phyloP scores from a whole-genome alignment of 2,329 filamentous ascomycete species.

The Endocalyx cinctus region DNA sequence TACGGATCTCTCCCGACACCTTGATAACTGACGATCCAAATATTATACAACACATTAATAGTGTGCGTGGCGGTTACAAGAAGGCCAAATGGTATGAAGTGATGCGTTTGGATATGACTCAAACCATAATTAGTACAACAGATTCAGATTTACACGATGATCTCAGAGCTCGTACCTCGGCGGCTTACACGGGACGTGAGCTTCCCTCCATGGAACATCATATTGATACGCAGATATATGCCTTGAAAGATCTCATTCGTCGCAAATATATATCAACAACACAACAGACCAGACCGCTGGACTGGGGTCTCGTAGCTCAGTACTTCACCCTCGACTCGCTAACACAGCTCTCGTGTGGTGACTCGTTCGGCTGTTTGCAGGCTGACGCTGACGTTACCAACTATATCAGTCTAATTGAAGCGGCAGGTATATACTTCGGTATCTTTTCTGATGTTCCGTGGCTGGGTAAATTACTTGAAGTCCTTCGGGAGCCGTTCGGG shows the following conservation, averaged over 20 bases:
- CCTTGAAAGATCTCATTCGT: background rate
- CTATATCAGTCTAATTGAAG: too few relatives aligned
- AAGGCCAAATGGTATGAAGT: background rate
- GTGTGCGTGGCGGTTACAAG: background rate
- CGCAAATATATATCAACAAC: background rate
- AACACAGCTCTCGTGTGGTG: slow-evolving; percentile 41
- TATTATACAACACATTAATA: background rate
- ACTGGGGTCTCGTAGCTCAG: slow-evolving; percentile 37
- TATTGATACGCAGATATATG: background rate
- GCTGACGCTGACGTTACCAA: slow-evolving; percentile 6
- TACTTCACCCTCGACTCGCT: slow-evolving; percentile 48
- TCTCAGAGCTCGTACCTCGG: background rate
- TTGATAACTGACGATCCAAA: background rate
- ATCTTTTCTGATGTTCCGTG: too few relatives aligned
- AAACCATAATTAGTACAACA: background rate
- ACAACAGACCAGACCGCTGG: slow-evolving; percentile 27
- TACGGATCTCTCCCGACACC: background rate
- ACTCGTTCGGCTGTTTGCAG: slow-evolving; percentile 38
- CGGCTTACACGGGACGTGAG: background rate
- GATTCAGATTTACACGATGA: background rate
- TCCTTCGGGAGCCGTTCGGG: too few relatives aligned
- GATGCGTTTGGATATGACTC: background rate
- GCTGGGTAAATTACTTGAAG: too few relatives aligned
- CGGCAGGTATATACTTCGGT: too few relatives aligned
- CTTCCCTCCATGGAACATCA: background rate